Evolutionary conservation across 2,329 filamentous ascomycete species (phyloP), one percentile per base, ranked within the genome.

Genomic region (Daldinia sp.): DNA sequence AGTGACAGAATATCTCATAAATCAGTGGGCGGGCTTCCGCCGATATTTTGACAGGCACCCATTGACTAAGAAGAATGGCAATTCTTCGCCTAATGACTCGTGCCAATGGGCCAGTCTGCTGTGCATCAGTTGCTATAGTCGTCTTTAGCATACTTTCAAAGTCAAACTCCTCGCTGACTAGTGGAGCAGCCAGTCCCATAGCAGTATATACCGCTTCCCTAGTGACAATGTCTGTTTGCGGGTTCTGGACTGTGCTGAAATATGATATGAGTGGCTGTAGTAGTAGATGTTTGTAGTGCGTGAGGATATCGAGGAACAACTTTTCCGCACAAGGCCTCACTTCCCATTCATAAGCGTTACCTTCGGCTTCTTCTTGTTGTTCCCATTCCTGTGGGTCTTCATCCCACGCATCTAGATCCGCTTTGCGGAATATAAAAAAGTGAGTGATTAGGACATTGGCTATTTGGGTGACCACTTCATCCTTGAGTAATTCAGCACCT

Each of bases 361-460:
- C 90, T 66, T 93, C 89, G 67, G 91, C 92, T 75, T 97, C 93
- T 82, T 98, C 94, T 74, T 91, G 90, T 71, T 92, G 90, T 79
- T 98, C 95, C 94, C 96, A 99, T 60, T 97, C 94, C 78, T 99
- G 93, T 0, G 95, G 93, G 65, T 97, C 94, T 76, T 97, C 92
- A 77, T 97, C 92, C 96, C 96, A 99, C 65, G 93, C 92, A 69
- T 93, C 90, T 0, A 98, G 87, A 79, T 99, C 96, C 58, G 89
- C 89, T 66, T 92, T 88, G 37, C 93, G 89, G 79, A 98, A 96
- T 41, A 96, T 87, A 78, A 99, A 96, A 73, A 97, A 93, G 74
- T 92, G 90, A 0, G 92, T 93, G 58, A 99, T 92, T 63, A 97
- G 89, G 12, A 91, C 85, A 72, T 96, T 93, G 78, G 96, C 93